Base-by-base conservation (phyloP, 495 filamentous ascomycete species). In the Niebla homalea region DNA sequence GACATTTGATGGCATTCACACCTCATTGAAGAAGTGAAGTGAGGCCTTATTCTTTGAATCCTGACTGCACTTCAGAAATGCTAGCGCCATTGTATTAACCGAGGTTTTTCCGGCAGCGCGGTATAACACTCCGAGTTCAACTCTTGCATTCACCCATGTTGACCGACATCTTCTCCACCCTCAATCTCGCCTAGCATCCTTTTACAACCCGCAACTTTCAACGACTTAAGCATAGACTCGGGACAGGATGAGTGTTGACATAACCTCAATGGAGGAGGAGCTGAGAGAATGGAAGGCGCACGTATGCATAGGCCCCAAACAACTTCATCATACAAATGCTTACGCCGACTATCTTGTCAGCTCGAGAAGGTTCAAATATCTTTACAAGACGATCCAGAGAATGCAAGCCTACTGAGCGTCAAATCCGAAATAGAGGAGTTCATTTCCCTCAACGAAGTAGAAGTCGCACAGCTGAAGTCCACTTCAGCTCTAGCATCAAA, bases 211-310 rank as follows among this genome's bases (percentile, higher is more conserved):
- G 8, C 29, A 11, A 12, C 5, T 2, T 32, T 32, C 14, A 8
- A 32, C 29, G 3, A 11, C 29, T 32, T 12, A 8, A 32, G 29
- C 10, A 11, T 12, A n/a, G n/a, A n/a, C 40, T 10, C 22, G 7
- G 12, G 16, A 12, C 45, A 66, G 36, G 44, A 79, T 67, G 64
- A 81, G 77, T 66, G 68, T 70, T 49, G 78, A 84, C 60, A 70
- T 84, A 41, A 70, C 74, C 32, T 71, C 75, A 54, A 67, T 87
- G 40, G 81, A 90, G 64, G 77, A 75, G 36, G 88, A 92, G 56
- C 70, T 86, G 47, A 86, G 84, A 64, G 83, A 89, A 67, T 92
- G 84, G 67, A 81, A 81, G 66, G 71, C 81, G 57, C 88, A 92
- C 79, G 87, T 88, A 63, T 29, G 66, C 53, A 1, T 18, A 16